Percentiles rank a stretch among this genome's conserved stretches.
Conservation (phyloP, 1,284 basidiomycete genomes). For the Pholiota adiposa region DNA sequence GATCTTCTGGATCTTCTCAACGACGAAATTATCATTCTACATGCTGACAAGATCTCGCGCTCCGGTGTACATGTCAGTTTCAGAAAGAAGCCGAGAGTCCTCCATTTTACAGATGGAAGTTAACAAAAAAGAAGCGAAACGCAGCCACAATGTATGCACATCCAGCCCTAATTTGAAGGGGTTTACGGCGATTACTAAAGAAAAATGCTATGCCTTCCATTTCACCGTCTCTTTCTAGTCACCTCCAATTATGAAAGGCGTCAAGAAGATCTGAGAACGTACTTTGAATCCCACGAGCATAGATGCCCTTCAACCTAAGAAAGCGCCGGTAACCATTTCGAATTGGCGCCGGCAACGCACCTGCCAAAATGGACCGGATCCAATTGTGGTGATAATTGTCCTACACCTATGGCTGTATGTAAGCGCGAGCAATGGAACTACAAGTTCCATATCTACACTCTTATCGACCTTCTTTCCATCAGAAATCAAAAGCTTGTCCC, state of each 20-base stretch:
- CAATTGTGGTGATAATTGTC: neutral
- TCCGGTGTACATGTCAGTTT: neutral
- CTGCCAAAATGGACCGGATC: neutral
- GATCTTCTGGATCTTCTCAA: neutral
- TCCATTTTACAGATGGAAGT: neutral
- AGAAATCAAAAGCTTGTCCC: neutral
- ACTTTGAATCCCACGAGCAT: neutral
- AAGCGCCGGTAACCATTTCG: neutral
- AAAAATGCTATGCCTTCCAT: neutral
- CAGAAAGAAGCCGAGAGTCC: neutral
- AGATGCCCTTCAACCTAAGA: neutral
- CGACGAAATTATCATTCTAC: neutral
- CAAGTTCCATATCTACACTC: neutral
- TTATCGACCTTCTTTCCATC: neutral
- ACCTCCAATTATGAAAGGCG: neutral
- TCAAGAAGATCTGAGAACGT: neutral
- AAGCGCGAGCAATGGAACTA: neutral
- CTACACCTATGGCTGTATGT: neutral
- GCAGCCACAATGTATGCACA: too few relatives aligned
- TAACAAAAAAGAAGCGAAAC: neutral
- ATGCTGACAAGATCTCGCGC: neutral
- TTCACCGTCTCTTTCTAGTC: neutral
- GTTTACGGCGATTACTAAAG: neutral
- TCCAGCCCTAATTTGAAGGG: too few relatives aligned
- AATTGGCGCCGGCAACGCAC: neutral